Evolutionary conservation across 257 asterid species (phyloP), one percentile per base, ranked within the genome.

Genomic region (Gentiana dahurica): DNA sequence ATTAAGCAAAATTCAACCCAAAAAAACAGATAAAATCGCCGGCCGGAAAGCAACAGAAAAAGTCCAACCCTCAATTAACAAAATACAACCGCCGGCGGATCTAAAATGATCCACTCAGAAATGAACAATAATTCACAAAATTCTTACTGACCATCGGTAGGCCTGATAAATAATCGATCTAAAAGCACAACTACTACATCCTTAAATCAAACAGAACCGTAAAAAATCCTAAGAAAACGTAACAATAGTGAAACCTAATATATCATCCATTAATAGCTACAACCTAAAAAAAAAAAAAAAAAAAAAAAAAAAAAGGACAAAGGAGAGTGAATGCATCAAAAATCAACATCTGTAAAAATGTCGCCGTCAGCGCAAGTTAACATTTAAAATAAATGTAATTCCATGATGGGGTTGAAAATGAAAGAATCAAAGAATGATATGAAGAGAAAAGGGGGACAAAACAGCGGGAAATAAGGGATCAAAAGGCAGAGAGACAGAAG

Each of bases 391-490:
- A 10, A 41, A 35, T 3, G 36, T 61, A 32, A 48, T 68, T 32
- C 39, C 34, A 60, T 62, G 49, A 54, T 63, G 64, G 49, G 34
- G 4, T 43, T 33, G 35, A 41, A 32, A 51, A 67, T 59, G 8
- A 60, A 67, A 24, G 57, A 66, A 59, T 60, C 15, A 66, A 66
- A 66, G 61, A 66, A 59, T 67, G 65, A 66, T 48, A 53, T 7
- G 46, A 41, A 61, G 68, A 13, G 61, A 64, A 70, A 67, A 58
- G 67, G 60, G 72, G 61, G 75, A 76, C 82, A 81, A 69, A 70
- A 60, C 65, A 68, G 79, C 88, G 74, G 74, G 51, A 73, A 71
- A 71, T 68, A 81, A 59, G 85, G 89, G 77, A 75, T 65, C 65
- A 47, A 45, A 64, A 53, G 9, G 8, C 51, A 36, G 46, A 39